A percentile compares a stretch with the other conserved stretches of the same genome.
Evolutionary conservation across 2,329 filamentous ascomycete species (phyloP).

Genomic region (Aspergillus udagawae): DNA sequence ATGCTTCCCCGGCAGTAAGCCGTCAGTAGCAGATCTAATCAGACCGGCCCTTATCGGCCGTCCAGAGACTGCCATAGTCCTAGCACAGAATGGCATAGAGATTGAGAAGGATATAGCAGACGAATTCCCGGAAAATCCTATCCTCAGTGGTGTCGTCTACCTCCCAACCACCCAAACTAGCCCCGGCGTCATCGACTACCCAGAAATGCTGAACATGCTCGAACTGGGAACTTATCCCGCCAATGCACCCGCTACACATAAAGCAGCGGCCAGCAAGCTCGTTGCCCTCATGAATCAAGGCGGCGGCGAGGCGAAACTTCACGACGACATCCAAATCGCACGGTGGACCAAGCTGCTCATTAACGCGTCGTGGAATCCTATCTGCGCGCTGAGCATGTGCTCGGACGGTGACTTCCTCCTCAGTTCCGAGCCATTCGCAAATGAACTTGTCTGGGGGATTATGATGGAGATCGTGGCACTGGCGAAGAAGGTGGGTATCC

Average conservation of each 20-base stretch:
- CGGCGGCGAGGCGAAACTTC: conserved; percentile 47
- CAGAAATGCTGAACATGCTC: conserved; percentile 43
- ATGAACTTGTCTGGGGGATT: conserved; percentile 35
- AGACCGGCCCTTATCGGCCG: conserved; percentile 35
- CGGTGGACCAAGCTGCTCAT: conserved; percentile 60
- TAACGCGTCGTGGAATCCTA: conserved; percentile 60
- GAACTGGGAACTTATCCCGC: conserved; percentile 51
- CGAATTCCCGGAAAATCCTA: conserved; percentile 49
- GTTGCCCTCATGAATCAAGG: conserved; percentile 40
- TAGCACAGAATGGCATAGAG: conserved; percentile 60
- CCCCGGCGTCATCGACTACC: conserved; percentile 47
- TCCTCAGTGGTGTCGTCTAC: conserved; percentile 56
- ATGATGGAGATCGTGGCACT: conserved; percentile 46
- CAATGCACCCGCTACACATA: conserved; percentile 18
- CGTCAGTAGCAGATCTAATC: conserved; percentile 34
- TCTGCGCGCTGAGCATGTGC: conserved; percentile 53
- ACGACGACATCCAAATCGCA: conserved; percentile 53
- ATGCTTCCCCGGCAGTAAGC: conserved; percentile 38
- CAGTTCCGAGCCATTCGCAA: conserved; percentile 33
- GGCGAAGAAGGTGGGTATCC: conserved; percentile 40
- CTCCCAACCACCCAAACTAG: conserved; percentile 49
- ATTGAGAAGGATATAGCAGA: conserved; percentile 54
- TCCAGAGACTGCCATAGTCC: conserved; percentile 49
- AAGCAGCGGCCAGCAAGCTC: conserved; percentile 34
- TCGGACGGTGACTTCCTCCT: conserved; percentile 51